Percentiles rank a stretch among this genome's conserved stretches.
These are phyloP conservation scores for Metschnikowia reukaufii DNA, from an alignment of 805 yeast species.

Conservation along the genomic window DNA sequence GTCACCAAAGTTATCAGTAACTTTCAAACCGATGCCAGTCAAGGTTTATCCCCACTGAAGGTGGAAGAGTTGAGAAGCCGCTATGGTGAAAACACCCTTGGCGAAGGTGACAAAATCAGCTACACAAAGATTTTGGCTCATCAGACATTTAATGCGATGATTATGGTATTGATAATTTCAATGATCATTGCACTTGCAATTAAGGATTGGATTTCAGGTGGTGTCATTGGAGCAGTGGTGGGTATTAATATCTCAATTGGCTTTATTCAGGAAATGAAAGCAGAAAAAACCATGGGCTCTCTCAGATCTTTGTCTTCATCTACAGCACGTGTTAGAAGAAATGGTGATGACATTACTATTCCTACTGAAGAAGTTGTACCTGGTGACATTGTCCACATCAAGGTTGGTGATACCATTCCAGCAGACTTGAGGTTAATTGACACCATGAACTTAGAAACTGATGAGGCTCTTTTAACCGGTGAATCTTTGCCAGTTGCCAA, in stretches of 20 bases:
- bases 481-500: constrained; percentile 67
- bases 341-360: constrained; percentile 54
- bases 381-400: constrained; percentile 64
- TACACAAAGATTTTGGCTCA: constrained; percentile 56
- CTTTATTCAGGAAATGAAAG: constrained; percentile 66
- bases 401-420: constrained; percentile 74
- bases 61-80: constrained; percentile 20
- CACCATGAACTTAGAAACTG: constrained; percentile 65
- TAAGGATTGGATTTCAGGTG: constrained; percentile 79
- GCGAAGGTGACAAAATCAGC: constrained; percentile 58
- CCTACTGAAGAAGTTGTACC: constrained; percentile 69
- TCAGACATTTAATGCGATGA: constrained; percentile 78
- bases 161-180: constrained; percentile 65
- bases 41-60: constrained; percentile 45
- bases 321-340: constrained; percentile 64
- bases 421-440: constrained; percentile 66
- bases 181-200: constrained; percentile 72
- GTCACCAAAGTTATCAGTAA: constrained; percentile 36
- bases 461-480: constrained; percentile 66
- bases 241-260: constrained; percentile 65
- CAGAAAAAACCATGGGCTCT: constrained; percentile 79
- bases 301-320: constrained; percentile 67
- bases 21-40: constrained; percentile 42
- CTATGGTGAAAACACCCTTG: constrained; percentile 62
- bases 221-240: constrained; percentile 72